Conservation (phyloP, 2,329 filamentous ascomycete genomes). For the Chrysoporthe puriensis region DNA sequence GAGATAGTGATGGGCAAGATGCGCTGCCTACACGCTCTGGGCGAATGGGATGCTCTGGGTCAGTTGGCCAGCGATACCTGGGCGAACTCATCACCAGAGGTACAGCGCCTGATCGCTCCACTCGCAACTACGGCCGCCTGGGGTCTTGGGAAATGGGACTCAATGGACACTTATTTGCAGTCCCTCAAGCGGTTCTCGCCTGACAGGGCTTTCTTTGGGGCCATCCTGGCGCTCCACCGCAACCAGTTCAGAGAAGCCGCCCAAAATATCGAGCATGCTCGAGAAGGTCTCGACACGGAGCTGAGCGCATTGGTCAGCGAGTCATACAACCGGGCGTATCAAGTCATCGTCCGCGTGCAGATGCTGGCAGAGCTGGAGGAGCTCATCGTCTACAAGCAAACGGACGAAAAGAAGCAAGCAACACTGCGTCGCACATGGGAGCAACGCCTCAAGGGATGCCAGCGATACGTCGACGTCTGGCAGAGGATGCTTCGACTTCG, state of each 20-base stretch:
- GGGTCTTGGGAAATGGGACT: slow-evolving; percentile 95
- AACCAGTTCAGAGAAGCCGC: slow-evolving; percentile 94
- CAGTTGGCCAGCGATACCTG: slow-evolving; percentile 90
- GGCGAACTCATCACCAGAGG: slow-evolving; percentile 84
- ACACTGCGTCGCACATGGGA: slow-evolving; percentile 96
- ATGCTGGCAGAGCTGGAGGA: slow-evolving; percentile 99
- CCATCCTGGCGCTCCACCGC: slow-evolving; percentile 90
- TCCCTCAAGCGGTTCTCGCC: slow-evolving; percentile 94
- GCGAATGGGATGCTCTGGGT: slow-evolving; percentile 95
- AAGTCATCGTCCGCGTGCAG: slow-evolving; percentile 96
- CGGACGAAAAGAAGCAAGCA: slow-evolving; percentile 83
- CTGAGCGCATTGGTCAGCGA: slow-evolving; percentile 96
- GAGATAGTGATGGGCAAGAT: slow-evolving; percentile 99
- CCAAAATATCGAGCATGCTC: slow-evolving; percentile 86
- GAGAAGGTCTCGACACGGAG: slow-evolving; percentile 93
- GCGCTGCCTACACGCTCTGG: slow-evolving; percentile 94
- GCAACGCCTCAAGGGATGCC: slow-evolving; percentile 89
- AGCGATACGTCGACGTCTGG: slow-evolving; percentile 98
- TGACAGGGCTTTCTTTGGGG: slow-evolving; percentile 96
- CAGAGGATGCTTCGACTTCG: slow-evolving; percentile 96
- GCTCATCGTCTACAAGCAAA: slow-evolving; percentile 97
- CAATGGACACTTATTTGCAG: slow-evolving; percentile 95
- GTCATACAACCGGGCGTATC: slow-evolving; percentile 96
- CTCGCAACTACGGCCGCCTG: slow-evolving; percentile 94
- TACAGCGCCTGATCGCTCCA: slow-evolving; percentile 88